A percentile compares a stretch with the other conserved stretches of the same genome.
phyloP scores from a whole-genome alignment of 129 eudicot species.

The Daucus carota region DH1_v3.0 NC_030387.2:24256001-24256500 shows the following conservation, averaged over 20 bases:
- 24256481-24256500: slow-evolving; percentile 57
- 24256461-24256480: slow-evolving; percentile 90
- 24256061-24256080: slow-evolving; percentile 69
- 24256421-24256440: slow-evolving; percentile 81
- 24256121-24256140: slow-evolving; percentile 34
- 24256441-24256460: slow-evolving; percentile 98
- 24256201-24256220: slow-evolving; percentile 88
- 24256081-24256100: slow-evolving; percentile 23
- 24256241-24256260: slow-evolving; percentile 86
- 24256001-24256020: slow-evolving; percentile 94
- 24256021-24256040: slow-evolving; percentile 71
- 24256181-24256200: slow-evolving; percentile 87
- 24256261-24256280: slow-evolving; percentile 98
- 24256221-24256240: slow-evolving; percentile 78
- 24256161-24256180: slow-evolving; percentile 36
- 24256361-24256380: slow-evolving; percentile 82
- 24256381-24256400: slow-evolving; percentile 53
- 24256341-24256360: slow-evolving; percentile 80
- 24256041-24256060: slow-evolving; percentile 74
- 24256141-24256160: slow-evolving; percentile 62
- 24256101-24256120: slow-evolving; percentile 21
- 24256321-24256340: slow-evolving; percentile 80
- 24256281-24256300: slow-evolving; percentile 95
- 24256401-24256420: slow-evolving; percentile 72
- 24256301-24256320: slow-evolving; percentile 92